These are phyloP conservation scores for Diaporthe destruens DNA, from an alignment of 2,329 filamentous ascomycete genomes.

Conservation along the genomic window DNA sequence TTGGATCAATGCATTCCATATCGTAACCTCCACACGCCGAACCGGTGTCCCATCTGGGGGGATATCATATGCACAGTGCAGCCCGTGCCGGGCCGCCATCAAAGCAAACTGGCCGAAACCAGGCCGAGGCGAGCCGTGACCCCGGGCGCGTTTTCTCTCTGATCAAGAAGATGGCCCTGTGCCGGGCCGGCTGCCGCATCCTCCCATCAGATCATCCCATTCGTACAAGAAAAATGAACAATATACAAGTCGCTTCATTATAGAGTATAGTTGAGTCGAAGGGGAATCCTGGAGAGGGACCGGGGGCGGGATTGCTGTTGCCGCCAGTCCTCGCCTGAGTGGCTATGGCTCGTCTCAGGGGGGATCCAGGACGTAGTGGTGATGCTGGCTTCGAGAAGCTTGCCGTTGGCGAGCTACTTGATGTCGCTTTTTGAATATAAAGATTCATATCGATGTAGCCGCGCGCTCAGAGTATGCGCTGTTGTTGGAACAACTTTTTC, in stretches of 20 bases:
- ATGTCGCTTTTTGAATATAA: neutral
- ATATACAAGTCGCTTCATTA: slow-evolving; percentile 35
- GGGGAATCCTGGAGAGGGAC: neutral
- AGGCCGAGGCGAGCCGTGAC: slow-evolving; percentile 6
- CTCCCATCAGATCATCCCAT: slow-evolving; percentile 14
- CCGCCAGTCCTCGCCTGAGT: slow-evolving; percentile 14
- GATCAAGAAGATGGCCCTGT: neutral
- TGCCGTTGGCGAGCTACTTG: neutral
- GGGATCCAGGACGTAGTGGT: neutral
- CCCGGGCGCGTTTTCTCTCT: neutral
- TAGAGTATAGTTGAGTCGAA: slow-evolving; percentile 17
- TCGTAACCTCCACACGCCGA: slow-evolving; percentile 10
- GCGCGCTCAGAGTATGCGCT: slow-evolving; percentile 62
- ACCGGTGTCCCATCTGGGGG: neutral
- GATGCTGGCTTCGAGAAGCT: neutral
- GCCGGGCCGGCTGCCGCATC: neutral
- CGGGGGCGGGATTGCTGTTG: neutral
- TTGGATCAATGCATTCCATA: slow-evolving; percentile 23
- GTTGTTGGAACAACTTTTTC: slow-evolving; percentile 64
- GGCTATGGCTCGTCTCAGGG: slow-evolving; percentile 5
- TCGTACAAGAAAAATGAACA: slow-evolving; percentile 35
- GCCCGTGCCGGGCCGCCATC: slow-evolving; percentile 16
- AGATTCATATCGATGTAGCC: neutral
- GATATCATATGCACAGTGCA: slow-evolving; percentile 4
- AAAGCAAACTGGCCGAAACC: slow-evolving; percentile 9